phyloP scores from a whole-genome alignment of 805 yeast genomes.

The Monosporozyma servazzii region DNA sequence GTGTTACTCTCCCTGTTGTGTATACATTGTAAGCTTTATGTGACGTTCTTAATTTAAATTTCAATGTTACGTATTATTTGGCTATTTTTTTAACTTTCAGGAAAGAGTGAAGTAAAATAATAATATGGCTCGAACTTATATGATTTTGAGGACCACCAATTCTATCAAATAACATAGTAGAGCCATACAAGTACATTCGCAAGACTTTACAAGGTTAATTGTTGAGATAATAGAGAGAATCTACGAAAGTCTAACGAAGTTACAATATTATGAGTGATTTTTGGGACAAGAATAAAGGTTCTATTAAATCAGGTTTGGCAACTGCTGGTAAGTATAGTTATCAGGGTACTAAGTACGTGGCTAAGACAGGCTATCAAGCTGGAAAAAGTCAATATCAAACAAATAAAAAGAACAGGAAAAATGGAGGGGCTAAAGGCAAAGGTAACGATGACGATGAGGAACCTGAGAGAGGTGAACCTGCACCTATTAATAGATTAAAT shows the following conservation, averaged over 20 bases:
- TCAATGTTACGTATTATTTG: not conserved
- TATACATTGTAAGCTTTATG: not conserved
- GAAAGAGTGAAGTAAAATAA: not conserved
- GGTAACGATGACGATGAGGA: conserved; percentile 3
- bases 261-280: conserved; percentile 21
- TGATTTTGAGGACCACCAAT: not conserved
- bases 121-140: not conserved
- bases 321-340: conserved; percentile 32
- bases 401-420: conserved; percentile 3
- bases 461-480: conserved; percentile 9
- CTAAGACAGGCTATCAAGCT: conserved; percentile 34
- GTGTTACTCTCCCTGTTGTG: not conserved
- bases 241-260: not conserved
- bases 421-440: conserved; percentile 12
- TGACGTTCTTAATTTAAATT: not conserved
- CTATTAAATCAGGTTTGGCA: conserved; percentile 30
- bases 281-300: conserved; percentile 37
- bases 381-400: conserved; percentile 29
- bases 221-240: not conserved
- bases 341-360: conserved; percentile 34
- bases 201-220: not conserved
- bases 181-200: not conserved
- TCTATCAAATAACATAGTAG: not conserved
- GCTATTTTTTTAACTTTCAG: not conserved
- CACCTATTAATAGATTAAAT: conserved; percentile 5